phyloP scores from a whole-genome alignment of 768 basidiomycete genomes.

The Pisolithus orientalis region DNA sequence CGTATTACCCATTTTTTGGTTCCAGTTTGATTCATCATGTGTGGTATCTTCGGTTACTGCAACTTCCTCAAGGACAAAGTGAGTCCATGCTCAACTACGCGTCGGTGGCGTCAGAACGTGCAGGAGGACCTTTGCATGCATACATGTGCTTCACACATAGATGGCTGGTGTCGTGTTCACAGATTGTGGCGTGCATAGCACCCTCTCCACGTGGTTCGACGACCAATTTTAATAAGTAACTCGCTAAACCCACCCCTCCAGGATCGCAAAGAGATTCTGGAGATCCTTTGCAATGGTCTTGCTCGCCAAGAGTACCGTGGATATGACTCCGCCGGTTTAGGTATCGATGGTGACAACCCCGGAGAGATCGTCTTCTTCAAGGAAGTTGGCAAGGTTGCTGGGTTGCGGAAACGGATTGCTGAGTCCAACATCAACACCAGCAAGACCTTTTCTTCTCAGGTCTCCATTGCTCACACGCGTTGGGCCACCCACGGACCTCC shows the following conservation, averaged over 20 bases:
- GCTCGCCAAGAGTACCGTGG: slow-evolving; percentile 96
- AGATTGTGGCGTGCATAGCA: neutral
- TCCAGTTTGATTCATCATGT: slow-evolving; percentile 44
- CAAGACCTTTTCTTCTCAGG: slow-evolving; percentile 79
- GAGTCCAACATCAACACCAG: slow-evolving; percentile 61
- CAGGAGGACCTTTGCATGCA: neutral
- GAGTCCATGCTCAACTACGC: slow-evolving; percentile 20
- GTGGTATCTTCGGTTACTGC: slow-evolving; percentile 96
- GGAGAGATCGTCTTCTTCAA: slow-evolving; percentile 83
- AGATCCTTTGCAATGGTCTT: slow-evolving; percentile 86
- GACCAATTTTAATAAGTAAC: neutral
- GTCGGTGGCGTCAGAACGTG: neutral
- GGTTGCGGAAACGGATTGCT: slow-evolving; percentile 84
- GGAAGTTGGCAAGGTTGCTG: slow-evolving; percentile 95
- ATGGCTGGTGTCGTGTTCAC: neutral
- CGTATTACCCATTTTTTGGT: slow-evolving; percentile 1
- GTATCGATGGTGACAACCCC: slow-evolving; percentile 86
- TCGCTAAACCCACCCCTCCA: slow-evolving; percentile 25
- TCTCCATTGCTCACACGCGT: slow-evolving; percentile 97
- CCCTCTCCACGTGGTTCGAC: neutral
- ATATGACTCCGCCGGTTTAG: slow-evolving; percentile 91
- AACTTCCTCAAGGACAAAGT: slow-evolving; percentile 94
- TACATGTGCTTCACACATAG: neutral
- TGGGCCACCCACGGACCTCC: slow-evolving; percentile 99
- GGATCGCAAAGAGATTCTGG: slow-evolving; percentile 87